Evolutionary conservation across 176 grass and related monocot genomes (phyloP), one percentile per base, ranked within the genome.

Genomic region (Themeda triandra): DNA sequence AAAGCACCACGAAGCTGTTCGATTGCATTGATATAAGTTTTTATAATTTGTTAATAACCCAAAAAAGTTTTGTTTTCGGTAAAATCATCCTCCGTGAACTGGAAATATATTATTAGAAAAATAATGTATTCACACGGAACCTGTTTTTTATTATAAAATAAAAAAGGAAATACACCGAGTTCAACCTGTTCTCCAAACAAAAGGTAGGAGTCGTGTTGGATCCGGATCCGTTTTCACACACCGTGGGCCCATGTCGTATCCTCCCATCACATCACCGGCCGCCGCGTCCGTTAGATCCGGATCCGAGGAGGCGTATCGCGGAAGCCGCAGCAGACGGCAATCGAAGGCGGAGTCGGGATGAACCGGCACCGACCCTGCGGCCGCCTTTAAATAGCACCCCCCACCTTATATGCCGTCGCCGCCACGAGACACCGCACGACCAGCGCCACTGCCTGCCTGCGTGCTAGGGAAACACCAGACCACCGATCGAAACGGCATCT

Each of bases 371-470:
- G 44, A 69, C 79, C 78, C 19, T 15, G 14, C 3, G 4, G 13
- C 27, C 8, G 70, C 14, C 64, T 81, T 12, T 81, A 81, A 27
- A 81, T 53, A 69, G 44, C 17, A n/a, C 29, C 30, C 76, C 76
- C 42, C 19, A 24, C 54, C 54, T 3, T 59, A 10, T 59, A 59
- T 59, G 3, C 56, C 21, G 44, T 37, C 63, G 28, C 37, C 39
- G 25, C 40, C 60, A 63, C 4, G 2, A 58, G 21, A 56, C 53
- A n/a, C n/a, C n/a, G n/a, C n/a, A 56, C 21, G 53, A 21, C 6
- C 63, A 68, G 63, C 69, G 46, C 14, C 29, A 75, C 71, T 73
- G 71, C 42, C 69, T 15, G 45, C 45, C 45, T 13, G 5, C 46
- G 4, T 35, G 33, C 33, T 35, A 35, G 33, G 33, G 33, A 48